A percentile compares a stretch with the other conserved stretches of the same genome.
phyloP scores from a whole-genome alignment of 495 filamentous ascomycete genomes.

The Neurospora tetraspora region DNA sequence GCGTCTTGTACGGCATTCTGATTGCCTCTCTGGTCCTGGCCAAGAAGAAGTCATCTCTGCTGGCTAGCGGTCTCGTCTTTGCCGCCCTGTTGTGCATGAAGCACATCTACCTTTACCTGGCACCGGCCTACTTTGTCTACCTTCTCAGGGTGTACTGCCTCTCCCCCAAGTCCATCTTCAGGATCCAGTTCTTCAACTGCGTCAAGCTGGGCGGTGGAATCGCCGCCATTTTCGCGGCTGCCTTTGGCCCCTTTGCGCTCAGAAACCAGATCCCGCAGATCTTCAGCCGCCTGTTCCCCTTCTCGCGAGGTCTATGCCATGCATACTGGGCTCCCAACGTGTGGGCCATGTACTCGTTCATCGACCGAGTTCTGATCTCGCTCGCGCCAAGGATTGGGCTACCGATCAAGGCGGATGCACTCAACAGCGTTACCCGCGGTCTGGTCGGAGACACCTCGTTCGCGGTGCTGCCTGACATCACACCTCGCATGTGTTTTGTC shows the following conservation, averaged over 20 bases:
- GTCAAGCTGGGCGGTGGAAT: constrained; percentile 74
- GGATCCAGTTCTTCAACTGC: constrained; percentile 64
- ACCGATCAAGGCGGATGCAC: constrained; percentile 56
- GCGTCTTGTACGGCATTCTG: constrained; percentile 84
- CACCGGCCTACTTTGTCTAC: constrained; percentile 90
- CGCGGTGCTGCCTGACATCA: constrained; percentile 81
- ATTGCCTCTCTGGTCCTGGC: constrained; percentile 76
- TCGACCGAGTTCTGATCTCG: constrained; percentile 69
- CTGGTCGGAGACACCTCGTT: constrained; percentile 94
- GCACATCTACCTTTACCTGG: constrained; percentile 96
- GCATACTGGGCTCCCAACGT: constrained; percentile 98
- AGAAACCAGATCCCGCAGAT: constrained; percentile 86
- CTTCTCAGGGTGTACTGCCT: constrained; percentile 82
- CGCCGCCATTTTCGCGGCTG: constrained; percentile 59
- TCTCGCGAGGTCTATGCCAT: constrained; percentile 86
- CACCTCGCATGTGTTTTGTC: constrained; percentile 66
- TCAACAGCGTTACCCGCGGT: constrained; percentile 83
- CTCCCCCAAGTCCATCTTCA: constrained; percentile 64
- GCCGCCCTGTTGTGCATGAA: constrained; percentile 84
- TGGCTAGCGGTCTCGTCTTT: constrained; percentile 72
- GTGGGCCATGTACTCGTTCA: constrained; percentile 94
- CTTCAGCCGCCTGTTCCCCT: constrained; percentile 78
- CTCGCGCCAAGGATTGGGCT: constrained; percentile 76
- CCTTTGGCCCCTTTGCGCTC: constrained; percentile 82
- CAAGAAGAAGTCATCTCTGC: constrained; percentile 63